Evolutionary conservation across 2,329 filamentous ascomycete genomes (phyloP), one percentile per base, ranked within the genome.

Genomic region (Niveomyces coronatus): DNA sequence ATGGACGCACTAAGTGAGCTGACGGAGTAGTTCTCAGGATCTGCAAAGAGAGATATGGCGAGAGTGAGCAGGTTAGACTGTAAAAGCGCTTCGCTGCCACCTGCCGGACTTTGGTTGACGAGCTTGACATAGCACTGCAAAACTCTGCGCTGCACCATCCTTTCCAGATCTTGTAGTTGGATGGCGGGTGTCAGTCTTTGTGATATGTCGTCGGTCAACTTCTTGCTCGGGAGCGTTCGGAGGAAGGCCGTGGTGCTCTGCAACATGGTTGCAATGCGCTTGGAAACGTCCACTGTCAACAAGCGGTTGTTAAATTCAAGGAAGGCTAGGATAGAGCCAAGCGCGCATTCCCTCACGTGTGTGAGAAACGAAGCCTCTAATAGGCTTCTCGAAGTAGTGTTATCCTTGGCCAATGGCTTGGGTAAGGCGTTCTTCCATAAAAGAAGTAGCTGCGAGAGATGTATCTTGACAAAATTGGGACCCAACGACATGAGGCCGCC

Each of bases 391-490:
- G 89, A 79, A 0, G 82, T 76, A 35, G 86, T 85, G 48, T 91
- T 93, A 48, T 96, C 89, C 56, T 87, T 93, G 23, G 86, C 81
- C n/a, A 96, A 62, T 5, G 93, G 89, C 53, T 93, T 94, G 1
- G 93, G 89, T 9, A 98, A 70, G 0, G 91, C 89, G 58, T 96
- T 98, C 60, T 94, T 94, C 91, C 91, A 98, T 6, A 98, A 67
- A 8, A 98, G 66, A 40, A 98, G 76, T 16, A 98, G 70, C 54
- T 98, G 91, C 3, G 88, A 89, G 7, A 98, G 71, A 60, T 98
- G 91, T 17, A 96, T 96, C 62, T 98, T 98, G 59, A 96, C 89
- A 57, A 98, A 98, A 57, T 94, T 96, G 4, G 91, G 89, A 0
- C 91, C 91, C 1, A 98, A 71, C 1, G 88, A 87, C 89, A 96